These are phyloP conservation scores for Asterella californica DNA, from an alignment of 225 moss, liverwort and hornwort species.

Conservation along the genomic window DNA sequence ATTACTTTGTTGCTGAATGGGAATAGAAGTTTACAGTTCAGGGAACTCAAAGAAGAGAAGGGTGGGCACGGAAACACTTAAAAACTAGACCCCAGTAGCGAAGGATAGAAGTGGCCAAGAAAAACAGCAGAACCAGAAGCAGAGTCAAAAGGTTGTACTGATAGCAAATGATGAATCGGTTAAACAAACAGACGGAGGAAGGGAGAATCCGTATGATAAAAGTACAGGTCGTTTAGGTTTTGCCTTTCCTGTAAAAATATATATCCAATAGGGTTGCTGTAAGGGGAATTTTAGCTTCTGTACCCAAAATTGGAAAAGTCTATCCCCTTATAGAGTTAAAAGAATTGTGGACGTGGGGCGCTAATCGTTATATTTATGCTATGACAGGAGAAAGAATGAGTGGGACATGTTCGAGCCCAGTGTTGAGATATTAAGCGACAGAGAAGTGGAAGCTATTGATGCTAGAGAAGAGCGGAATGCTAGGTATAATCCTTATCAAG, in stretches of 20 bases:
- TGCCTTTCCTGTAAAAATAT: background rate
- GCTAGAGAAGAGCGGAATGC: slow-evolving; percentile 56
- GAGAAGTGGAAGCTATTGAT: slow-evolving; percentile 58
- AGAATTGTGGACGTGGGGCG: background rate
- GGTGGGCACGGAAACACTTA: background rate
- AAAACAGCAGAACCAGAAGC: background rate
- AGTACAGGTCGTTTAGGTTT: background rate
- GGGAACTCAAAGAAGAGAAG: background rate
- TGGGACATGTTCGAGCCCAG: slow-evolving; percentile 59
- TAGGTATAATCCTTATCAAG: slow-evolving; percentile 21
- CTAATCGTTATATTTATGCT: background rate
- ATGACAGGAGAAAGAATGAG: slow-evolving; percentile 53
- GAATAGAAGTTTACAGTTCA: background rate
- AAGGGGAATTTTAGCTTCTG: background rate
- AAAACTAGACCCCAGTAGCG: background rate
- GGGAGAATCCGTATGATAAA: background rate
- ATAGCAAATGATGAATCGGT: background rate
- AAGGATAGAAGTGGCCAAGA: background rate
- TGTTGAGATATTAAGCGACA: slow-evolving; percentile 50
- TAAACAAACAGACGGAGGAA: background rate
- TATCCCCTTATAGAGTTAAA: background rate
- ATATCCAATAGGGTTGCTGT: background rate
- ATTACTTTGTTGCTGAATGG: background rate
- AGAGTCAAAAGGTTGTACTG: background rate
- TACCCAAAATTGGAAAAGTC: background rate